Evolutionary conservation across 352 stramenopile species (phyloP), one percentile per base, ranked within the genome.

Genomic region (Poterioochromonas sp.): DNA sequence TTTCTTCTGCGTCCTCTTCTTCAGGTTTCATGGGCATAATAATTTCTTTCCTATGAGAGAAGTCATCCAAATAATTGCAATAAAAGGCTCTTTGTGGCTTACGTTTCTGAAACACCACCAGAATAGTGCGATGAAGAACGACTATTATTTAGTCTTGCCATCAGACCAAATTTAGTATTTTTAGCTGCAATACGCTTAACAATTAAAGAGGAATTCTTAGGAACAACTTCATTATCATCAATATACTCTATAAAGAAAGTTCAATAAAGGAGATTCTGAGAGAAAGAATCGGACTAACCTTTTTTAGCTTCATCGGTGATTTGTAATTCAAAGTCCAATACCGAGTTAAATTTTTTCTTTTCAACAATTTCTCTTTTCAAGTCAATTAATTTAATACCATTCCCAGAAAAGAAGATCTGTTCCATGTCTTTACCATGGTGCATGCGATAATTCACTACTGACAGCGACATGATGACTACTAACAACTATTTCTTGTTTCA

Each of bases 401-500:
- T 51, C 26, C 65, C 65, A 39, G 3, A 22, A 39, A 74, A 74
- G 20, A 0, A 35, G 11, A 74, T 54, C 53, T 74, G 65, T n/a
- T 74, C 65, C 40, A 34, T 26, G 11, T 74, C 5, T 15, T 74
- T 74, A 26, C 65, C 65, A 74, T 74, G 65, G 22, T 58, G 39
- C 65, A 74, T 74, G 22, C 65, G 65, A n/a, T 54, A 74, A 54
- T 74, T 26, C 3, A 74, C 65, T 54, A 54, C 65, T 29, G 65
- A 74, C n/a, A n/a, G n/a, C n/a, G n/a, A n/a, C n/a, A n/a, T n/a
- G n/a, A n/a, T n/a, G n/a, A n/a, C n/a, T n/a, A n/a, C n/a, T n/a
- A n/a, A n/a, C n/a, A n/a, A n/a, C n/a, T n/a, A n/a, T n/a, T n/a
- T n/a, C n/a, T n/a, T n/a, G n/a, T n/a, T n/a, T n/a, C n/a, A n/a